These are phyloP conservation scores for Suillus alpinus DNA, from an alignment of 768 basidiomycete species.

Conservation along the genomic window DNA sequence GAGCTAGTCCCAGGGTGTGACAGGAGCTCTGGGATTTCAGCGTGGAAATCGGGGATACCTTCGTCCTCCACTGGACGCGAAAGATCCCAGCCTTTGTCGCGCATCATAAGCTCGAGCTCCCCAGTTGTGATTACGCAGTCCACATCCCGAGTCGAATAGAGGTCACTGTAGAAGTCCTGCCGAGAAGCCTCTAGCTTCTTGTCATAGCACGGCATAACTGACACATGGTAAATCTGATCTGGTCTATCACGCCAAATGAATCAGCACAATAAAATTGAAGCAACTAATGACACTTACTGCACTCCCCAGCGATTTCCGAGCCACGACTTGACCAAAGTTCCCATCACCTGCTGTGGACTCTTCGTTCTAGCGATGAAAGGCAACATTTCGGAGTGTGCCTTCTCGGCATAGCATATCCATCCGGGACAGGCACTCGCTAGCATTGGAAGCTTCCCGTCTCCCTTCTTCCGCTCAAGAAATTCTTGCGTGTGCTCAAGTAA, in stretches of 20 bases:
- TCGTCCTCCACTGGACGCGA: constrained; percentile 55
- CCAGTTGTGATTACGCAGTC: constrained; percentile 98
- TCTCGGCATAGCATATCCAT: constrained; percentile 99
- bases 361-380: constrained; percentile 87
- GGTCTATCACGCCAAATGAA: constrained; percentile 47
- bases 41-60: constrained; percentile 23
- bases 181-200: constrained; percentile 98
- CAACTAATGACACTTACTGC: constrained; percentile 47
- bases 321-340: constrained; percentile 89
- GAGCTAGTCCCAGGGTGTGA: constrained; percentile 83
- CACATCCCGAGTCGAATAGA: constrained; percentile 84
- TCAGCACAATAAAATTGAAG: constrained; percentile 5
- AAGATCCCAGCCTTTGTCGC: constrained; percentile 79
- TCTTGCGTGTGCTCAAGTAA: constrained; percentile 80
- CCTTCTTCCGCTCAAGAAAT: constrained; percentile 65
- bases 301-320: constrained; percentile 65
- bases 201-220: constrained; percentile 99
- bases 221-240: constrained; percentile 88
- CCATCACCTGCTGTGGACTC: constrained; percentile 94
- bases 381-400: constrained; percentile 91
- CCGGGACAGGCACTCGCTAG: constrained; percentile 96
- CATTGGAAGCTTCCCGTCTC: constrained; percentile 68
- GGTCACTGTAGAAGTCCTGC: constrained; percentile 83
- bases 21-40: constrained; percentile 66
- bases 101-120: constrained; percentile 84